Evolutionary conservation across 208 protist genomes (phyloP).

Genomic region (Trypanosoma congolense): DNA sequence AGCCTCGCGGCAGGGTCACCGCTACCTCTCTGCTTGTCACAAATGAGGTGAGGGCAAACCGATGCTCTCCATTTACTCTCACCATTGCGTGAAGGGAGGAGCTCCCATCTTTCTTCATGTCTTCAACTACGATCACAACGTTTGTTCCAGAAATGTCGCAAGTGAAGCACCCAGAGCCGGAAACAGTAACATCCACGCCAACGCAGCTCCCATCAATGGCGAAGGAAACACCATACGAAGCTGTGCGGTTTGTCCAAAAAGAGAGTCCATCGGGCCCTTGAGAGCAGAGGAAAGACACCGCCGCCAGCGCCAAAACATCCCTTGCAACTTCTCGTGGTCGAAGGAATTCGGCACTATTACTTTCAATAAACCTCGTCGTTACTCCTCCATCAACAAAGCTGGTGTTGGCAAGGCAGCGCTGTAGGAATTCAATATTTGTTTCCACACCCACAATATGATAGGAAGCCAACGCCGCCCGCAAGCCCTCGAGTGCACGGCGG

Average conservation of each 20-base stretch:
- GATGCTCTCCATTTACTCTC: constrained; percentile 27
- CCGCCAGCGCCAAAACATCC: constrained; percentile 21
- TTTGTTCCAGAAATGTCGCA: constrained; percentile 7
- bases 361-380: constrained; percentile 34
- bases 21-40: constrained; percentile 19
- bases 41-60: constrained; percentile 18
- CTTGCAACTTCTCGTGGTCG: constrained; percentile 4
- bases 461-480: constrained; percentile 67
- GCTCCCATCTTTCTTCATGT: neutral
- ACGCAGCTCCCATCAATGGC: constrained; percentile 22
- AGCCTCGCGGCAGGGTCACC: constrained; percentile 16
- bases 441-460: constrained; percentile 89
- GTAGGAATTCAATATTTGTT: constrained; percentile 84
- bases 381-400: constrained; percentile 23
- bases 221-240: constrained; percentile 26
- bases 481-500: constrained; percentile 47
- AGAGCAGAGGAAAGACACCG: constrained; percentile 21
- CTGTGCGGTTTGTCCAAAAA: constrained; percentile 36
- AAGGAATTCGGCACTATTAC: constrained; percentile 33
- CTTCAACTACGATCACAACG: constrained; percentile 1
- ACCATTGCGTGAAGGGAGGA: constrained; percentile 17
- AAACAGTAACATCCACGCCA: constrained; percentile 29
- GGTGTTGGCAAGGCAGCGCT: constrained; percentile 18
- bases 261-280: constrained; percentile 11
- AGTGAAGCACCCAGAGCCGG: constrained; percentile 1